These are phyloP conservation scores for Trichoderma polysporum DNA, from an alignment of 2,329 filamentous ascomycete species.

Conservation along the genomic window DNA sequence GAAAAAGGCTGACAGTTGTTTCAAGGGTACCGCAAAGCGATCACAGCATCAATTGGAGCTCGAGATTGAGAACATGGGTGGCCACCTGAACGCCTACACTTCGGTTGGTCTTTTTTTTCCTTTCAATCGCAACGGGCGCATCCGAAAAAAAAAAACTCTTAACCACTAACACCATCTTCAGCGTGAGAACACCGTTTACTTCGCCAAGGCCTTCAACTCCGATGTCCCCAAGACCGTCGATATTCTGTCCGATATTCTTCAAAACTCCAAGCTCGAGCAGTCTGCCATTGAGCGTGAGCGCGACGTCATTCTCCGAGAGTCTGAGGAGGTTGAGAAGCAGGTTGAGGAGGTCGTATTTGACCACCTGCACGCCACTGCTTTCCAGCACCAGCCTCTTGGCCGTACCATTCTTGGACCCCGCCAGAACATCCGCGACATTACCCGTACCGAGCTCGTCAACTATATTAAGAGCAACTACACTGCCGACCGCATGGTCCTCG, in stretches of 20 bases:
- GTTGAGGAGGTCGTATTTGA: constrained; percentile 99
- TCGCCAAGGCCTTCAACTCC: constrained; percentile 98
- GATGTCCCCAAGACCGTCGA: constrained; percentile 96
- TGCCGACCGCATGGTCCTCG: constrained; percentile 98
- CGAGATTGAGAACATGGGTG: constrained; percentile 99
- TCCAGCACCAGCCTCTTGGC: constrained; percentile 92
- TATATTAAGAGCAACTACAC: constrained; percentile 99
- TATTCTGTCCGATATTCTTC: constrained; percentile 97
- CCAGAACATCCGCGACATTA: constrained; percentile 97
- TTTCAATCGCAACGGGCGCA: constrained; percentile 17
- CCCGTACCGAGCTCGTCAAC: constrained; percentile 82
- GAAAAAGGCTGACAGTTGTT: constrained; percentile 13
- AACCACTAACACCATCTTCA: constrained; percentile 37
- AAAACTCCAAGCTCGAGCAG: constrained; percentile 97
- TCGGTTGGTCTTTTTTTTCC: constrained; percentile 65
- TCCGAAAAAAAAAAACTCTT: not conserved
- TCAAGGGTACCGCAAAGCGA: constrained; percentile 84
- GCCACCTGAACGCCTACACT: constrained; percentile 98
- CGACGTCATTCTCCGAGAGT: constrained; percentile 97
- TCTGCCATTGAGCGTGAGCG: constrained; percentile 94
- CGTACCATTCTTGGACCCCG: constrained; percentile 96
- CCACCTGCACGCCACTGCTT: constrained; percentile 97
- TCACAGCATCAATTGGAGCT: constrained; percentile 97
- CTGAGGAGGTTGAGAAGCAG: constrained; percentile 99
- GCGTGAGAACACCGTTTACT: constrained; percentile 99